phyloP scores from a whole-genome alignment of 495 filamentous ascomycete genomes.

The Astrothelium macrocarpum region DNA sequence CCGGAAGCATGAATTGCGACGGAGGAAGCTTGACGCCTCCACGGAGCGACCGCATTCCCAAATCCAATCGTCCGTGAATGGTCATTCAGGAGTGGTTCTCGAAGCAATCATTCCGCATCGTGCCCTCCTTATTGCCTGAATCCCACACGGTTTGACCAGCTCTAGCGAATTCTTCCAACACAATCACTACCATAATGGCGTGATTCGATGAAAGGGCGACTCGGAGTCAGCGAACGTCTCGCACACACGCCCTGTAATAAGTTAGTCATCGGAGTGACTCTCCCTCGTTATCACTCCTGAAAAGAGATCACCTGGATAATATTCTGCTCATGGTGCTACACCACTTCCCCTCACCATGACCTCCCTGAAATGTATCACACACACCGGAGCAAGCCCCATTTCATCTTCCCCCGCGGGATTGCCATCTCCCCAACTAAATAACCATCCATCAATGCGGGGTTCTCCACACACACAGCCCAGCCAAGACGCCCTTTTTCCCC shows the following conservation, averaged over 20 bases:
- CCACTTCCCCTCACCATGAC: too few species aligned
- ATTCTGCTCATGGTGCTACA: too few species aligned
- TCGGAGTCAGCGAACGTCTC: neutral
- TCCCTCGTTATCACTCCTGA: neutral
- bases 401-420: too few species aligned
- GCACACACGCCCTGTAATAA: neutral
- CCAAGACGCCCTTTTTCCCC: neutral
- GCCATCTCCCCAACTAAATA: too few species aligned
- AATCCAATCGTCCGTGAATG: neutral
- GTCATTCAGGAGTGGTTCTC: neutral
- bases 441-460: neutral
- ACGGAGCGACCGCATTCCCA: neutral
- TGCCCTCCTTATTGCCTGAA: neutral
- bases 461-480: neutral
- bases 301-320: too few species aligned
- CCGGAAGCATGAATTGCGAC: neutral
- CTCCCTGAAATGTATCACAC: too few species aligned
- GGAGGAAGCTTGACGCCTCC: neutral
- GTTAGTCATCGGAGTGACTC: too few species aligned
- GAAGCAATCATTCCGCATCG: neutral
- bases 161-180: neutral
- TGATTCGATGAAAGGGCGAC: neutral
- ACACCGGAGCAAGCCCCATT: too few species aligned
- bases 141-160: neutral
- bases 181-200: neutral